Conservation (phyloP, 257 asterid species). For the Solanum pennellii region DNA sequence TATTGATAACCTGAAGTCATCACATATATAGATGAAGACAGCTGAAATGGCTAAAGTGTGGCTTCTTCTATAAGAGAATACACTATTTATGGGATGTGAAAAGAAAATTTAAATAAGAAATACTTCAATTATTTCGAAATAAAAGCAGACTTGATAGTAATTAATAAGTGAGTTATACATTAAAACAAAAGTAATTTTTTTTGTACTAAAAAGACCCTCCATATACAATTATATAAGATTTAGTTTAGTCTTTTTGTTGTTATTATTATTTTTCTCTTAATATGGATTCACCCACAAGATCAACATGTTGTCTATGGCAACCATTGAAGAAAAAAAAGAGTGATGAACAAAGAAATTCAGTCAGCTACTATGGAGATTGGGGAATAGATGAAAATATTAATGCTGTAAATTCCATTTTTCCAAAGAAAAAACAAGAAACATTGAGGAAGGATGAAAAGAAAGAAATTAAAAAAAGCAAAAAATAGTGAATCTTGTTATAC, state of each 20-base stretch:
- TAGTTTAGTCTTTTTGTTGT: not conserved
- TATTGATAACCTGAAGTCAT: too few relatives aligned
- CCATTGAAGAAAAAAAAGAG: not conserved
- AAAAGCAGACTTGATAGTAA: not conserved
- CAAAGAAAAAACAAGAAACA: not conserved
- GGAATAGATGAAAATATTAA: not conserved
- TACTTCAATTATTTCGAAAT: not conserved
- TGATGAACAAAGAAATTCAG: not conserved
- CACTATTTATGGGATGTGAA: not conserved
- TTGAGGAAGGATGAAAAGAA: not conserved
- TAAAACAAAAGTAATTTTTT: too few relatives aligned
- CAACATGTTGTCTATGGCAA: not conserved
- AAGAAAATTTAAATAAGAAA: not conserved
- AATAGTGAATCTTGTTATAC: not conserved
- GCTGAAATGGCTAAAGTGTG: too few relatives aligned
- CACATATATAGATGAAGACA: too few relatives aligned
- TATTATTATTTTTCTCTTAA: not conserved
- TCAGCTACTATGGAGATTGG: conserved; percentile 5
- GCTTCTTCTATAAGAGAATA: too few relatives aligned
- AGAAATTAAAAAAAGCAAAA: not conserved
- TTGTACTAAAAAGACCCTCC: too few relatives aligned
- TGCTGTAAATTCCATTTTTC: not conserved
- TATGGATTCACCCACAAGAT: not conserved
- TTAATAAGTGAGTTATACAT: not conserved
- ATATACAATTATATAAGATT: not conserved